Conservation (phyloP, 345 rosid genomes). For the Aegle marmelos region DNA sequence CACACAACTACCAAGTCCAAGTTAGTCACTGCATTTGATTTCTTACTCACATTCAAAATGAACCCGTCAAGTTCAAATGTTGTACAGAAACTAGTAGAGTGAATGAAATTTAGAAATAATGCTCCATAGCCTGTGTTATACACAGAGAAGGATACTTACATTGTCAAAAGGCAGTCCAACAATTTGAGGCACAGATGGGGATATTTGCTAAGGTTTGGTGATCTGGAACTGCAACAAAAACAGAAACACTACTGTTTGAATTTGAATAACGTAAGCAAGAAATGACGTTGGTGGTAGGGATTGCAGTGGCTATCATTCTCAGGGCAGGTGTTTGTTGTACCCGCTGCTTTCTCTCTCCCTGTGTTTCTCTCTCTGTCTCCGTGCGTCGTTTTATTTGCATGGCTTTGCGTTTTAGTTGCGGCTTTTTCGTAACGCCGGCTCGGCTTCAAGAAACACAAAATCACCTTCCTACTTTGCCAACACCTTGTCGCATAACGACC, state of each 20-base stretch:
- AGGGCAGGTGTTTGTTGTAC: conserved; percentile 7
- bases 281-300: not conserved
- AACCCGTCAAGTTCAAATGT: not conserved
- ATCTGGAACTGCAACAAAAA: not conserved
- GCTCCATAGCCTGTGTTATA: no score
- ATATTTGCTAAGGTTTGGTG: not conserved
- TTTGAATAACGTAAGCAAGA: not conserved
- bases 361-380: not conserved
- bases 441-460: not conserved
- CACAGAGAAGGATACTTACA: not conserved
- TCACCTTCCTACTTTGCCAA: not conserved
- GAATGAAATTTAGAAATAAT: not conserved
- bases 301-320: not conserved
- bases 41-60: not conserved
- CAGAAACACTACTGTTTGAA: not conserved
- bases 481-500: not conserved
- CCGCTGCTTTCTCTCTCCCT: not conserved
- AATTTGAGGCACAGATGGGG: not conserved
- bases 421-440: not conserved
- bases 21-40: not conserved
- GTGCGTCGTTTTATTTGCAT: not conserved
- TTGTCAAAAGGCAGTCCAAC: not conserved
- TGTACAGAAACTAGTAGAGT: not conserved
- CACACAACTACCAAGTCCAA: not conserved
- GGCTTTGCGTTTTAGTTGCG: not conserved